Conservation (phyloP, 108 stramenopile genomes). For the Parietichytrium sp. region DNA sequence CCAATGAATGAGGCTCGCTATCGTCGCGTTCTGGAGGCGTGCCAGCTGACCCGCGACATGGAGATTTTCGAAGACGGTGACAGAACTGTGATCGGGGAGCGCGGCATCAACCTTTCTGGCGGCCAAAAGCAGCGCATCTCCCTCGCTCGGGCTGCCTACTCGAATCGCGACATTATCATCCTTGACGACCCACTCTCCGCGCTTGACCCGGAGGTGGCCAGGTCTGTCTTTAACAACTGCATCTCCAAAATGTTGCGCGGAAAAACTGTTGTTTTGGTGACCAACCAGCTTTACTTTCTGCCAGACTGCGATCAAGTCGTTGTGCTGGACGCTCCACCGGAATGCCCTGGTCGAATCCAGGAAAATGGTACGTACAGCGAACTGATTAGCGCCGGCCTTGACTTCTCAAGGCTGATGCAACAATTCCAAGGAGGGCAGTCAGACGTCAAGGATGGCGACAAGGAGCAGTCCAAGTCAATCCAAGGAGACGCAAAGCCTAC, state of each 20-base stretch:
- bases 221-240: slow-evolving; percentile 68
- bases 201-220: slow-evolving; percentile 80
- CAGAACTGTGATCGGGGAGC: slow-evolving; percentile 82
- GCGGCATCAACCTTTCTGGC: slow-evolving; percentile 83
- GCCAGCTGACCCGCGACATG: slow-evolving; percentile 42
- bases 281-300: slow-evolving; percentile 24
- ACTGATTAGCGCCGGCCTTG: no score
- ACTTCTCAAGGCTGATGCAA: no score
- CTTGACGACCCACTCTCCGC: slow-evolving; percentile 90
- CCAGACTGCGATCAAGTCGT: not conserved
- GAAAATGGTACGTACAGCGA: slow-evolving; percentile 23
- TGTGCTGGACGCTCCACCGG: not conserved
- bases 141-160: slow-evolving; percentile 76
- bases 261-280: not conserved
- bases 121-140: slow-evolving; percentile 77
- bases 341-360: slow-evolving; percentile 2
- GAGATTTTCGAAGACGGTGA: slow-evolving; percentile 43
- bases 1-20: slow-evolving; percentile 35
- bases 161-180: slow-evolving; percentile 67
- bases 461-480: no score
- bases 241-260: no score
- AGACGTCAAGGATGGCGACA: no score
- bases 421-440: no score
- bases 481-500: no score
- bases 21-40: slow-evolving; percentile 17